Base-by-base conservation (phyloP, 164 flowering plant species). In the Vitis rotundifolia region DNA sequence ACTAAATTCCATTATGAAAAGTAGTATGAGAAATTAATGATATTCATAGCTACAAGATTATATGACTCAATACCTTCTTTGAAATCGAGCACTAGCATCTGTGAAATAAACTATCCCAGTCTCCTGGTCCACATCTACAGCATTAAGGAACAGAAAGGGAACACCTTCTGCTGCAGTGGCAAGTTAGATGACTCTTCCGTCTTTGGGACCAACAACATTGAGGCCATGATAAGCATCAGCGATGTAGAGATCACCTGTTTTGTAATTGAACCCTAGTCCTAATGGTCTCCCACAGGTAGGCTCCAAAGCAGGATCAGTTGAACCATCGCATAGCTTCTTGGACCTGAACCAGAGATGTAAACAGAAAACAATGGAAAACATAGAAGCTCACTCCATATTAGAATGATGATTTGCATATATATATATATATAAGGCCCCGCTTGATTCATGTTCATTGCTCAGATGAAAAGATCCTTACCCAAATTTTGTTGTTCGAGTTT, bases 161-260 rank as follows among this genome's bases (percentile, higher is more conserved):
- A 73, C 69, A 0, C 83, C 83, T 44, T 58, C 76, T 10, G 72
- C 81, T 2, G 52, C 29, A 11, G 70, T 16, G 15, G 68, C 79
- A 3, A 81, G 73, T 28, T 13, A 66, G n/a, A 3, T 59, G n/a
- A 83, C 80, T 49, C 37, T 15, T 3, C 87, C 87, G 0, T 83
- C 87, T 0, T 67, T 48, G 15, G 73, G 75, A 1, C 80, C 78
- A 1, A 79, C 83, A 52, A 3, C 37, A 11, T 79, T 8, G 1
- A 84, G 76, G 22, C 87, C 87, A 16, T 47, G 75, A 12, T 79
- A 83, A 3, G 87, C 80, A 66, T 83, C 83, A 6, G 87, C 87
- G 6, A 83, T 71, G 71, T 83, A 81, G 12, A 83, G 75, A 22
- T 81, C 76, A 19, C 87, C 68, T 0, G 77, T 77, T 26, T 2